phyloP scores from a whole-genome alignment of 495 filamentous ascomycete species.

The Tuber indicum region DNA sequence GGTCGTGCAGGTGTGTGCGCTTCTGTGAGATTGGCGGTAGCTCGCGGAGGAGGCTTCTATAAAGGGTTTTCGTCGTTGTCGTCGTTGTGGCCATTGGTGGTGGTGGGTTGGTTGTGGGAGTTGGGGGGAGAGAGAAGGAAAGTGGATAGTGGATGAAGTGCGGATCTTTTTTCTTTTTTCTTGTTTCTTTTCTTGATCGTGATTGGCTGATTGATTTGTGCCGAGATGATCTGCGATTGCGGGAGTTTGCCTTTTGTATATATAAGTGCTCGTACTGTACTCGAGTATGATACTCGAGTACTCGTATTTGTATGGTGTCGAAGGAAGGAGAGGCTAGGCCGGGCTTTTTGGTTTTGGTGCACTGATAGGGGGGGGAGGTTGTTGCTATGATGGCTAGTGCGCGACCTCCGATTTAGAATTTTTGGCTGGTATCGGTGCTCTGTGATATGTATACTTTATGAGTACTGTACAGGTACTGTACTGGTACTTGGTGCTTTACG shows the following conservation, averaged over 20 bases:
- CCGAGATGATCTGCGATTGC: not conserved
- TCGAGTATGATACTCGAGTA: no score
- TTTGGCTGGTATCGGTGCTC: not conserved
- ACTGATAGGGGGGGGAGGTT: not conserved
- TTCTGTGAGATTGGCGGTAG: conserved; percentile 63
- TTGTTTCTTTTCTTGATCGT: no score
- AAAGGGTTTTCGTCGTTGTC: conserved; percentile 55
- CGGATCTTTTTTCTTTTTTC: not conserved
- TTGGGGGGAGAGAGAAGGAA: not conserved
- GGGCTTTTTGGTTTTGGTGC: not conserved
- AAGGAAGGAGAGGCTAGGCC: not conserved
- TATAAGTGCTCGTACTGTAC: no score
- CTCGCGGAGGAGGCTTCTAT: conserved; percentile 85
- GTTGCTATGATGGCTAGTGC: not conserved
- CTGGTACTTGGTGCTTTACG: not conserved
- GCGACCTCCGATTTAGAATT: not conserved
- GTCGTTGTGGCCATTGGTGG: not conserved
- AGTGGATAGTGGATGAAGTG: no score
- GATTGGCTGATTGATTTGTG: not conserved
- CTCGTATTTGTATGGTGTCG: no score
- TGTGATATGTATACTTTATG: not conserved
- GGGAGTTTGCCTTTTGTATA: not conserved
- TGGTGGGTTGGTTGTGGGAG: not conserved
- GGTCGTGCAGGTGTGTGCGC: conserved; percentile 56
- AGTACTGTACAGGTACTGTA: not conserved